Conservation (phyloP, 140 eudicot species). For the Cichorium intybus region DNA sequence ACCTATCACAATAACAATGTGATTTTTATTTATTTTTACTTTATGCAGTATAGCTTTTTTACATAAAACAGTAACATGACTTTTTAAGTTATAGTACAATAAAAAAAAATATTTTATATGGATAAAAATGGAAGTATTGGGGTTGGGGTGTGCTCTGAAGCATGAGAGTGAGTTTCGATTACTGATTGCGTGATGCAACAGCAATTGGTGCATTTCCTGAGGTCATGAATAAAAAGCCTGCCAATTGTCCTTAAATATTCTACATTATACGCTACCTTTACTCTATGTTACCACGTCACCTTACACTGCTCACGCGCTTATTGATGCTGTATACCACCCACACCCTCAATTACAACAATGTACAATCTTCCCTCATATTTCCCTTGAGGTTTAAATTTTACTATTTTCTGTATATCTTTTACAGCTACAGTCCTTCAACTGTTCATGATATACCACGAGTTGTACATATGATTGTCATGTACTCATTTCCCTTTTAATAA, state of each 20-base stretch:
- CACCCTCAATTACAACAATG: not conserved
- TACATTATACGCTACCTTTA: conserved; percentile 28
- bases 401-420: not conserved
- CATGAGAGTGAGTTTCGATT: conserved; percentile 13
- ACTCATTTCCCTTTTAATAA: not conserved
- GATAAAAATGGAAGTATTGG: not conserved
- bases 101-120: not conserved
- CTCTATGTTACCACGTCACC: conserved; percentile 16
- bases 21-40: too few relatives aligned
- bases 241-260: conserved; percentile 19
- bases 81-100: not conserved
- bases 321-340: not conserved
- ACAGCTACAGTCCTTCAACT: not conserved
- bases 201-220: conserved; percentile 43
- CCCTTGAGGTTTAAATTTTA: not conserved
- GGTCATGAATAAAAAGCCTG: conserved; percentile 41
- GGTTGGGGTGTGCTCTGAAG: not conserved
- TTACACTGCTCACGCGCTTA: not conserved
- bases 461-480: not conserved
- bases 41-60: too few relatives aligned
- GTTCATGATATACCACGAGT: not conserved
- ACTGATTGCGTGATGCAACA: conserved; percentile 40
- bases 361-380: conserved; percentile 1
- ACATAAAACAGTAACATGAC: too few relatives aligned
- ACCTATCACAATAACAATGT: too few relatives aligned